Base-by-base conservation (phyloP, 176 grass and related monocot genomes). In the Aegilops sharonensis region DNA sequence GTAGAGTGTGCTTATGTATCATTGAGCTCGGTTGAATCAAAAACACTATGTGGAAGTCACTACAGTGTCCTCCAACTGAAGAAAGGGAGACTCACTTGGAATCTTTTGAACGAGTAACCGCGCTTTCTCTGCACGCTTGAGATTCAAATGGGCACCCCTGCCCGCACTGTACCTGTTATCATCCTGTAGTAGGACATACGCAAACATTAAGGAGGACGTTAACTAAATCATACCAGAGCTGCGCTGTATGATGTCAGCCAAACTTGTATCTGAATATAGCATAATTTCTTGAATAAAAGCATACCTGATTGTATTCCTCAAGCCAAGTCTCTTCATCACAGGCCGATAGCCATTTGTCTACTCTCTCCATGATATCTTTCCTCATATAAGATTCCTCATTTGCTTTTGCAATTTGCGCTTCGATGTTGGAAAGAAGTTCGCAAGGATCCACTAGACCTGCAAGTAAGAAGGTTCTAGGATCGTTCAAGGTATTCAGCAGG, bases 321-420 rank as follows among this genome's bases (percentile, higher is more conserved):
- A 99, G 94, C 97, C 97, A 99, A 83, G 87, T 92, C 74, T 99
- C 97, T 93, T 96, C 97, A 54, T 96, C 94, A 81, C 88, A 96
- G 81, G 92, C 90, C 21, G 77, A 90, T 72, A 94, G 68, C 97
- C 97, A 99, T 90, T 91, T 96, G 61, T 81, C 90, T 57, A 99
- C 80, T 86, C 79, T 87, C 68, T 96, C 97, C 80, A 89, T 91
- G 85, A 99, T 91, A 88, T 96, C 92, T 96, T 88, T 99, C 81
- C 97, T 94, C 30, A 89, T 90, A 71, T 87, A 20, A 64, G 83
- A 91, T 50, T 99, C 94, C 78, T 96, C 97, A 39, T 91, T 94
- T 77, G 87, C 92, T 88, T 92, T 90, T 80, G 84, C 81, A 72
- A 96, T 96, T 68, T 99, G 94, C 20, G 73, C 68, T 87, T 96